Evolutionary conservation across 306 rosid species (phyloP).

Genomic region (Fragaria nilgerrensis): DNA sequence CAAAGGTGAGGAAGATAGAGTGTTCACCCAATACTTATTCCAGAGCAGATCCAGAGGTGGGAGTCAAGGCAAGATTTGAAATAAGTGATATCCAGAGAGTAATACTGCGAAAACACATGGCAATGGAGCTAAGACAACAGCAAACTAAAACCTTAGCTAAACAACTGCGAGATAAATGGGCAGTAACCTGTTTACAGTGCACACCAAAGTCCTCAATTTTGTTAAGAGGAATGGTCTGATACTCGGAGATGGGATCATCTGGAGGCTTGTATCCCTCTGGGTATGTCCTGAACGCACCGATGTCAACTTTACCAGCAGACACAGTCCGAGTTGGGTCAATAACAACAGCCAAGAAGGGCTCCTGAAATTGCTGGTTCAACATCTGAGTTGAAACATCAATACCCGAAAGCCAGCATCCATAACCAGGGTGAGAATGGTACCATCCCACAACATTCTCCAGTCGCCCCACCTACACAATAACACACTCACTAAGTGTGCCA

Average conservation of each 20-base stretch:
- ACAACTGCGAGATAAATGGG: slow-evolving; percentile 6
- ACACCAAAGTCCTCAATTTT: slow-evolving; percentile 99
- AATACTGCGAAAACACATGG: slow-evolving; percentile 61
- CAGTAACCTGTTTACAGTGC: slow-evolving; percentile 86
- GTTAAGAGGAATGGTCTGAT: slow-evolving; percentile 90
- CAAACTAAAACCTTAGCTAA: background rate
- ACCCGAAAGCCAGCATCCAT: slow-evolving; percentile 98
- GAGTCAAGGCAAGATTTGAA: slow-evolving; percentile 91
- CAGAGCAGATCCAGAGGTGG: slow-evolving; percentile 93
- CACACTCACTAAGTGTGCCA: slow-evolving; percentile 5
- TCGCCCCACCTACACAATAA: slow-evolving; percentile 65
- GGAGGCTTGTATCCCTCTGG: slow-evolving; percentile 94
- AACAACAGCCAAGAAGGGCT: slow-evolving; percentile 92
- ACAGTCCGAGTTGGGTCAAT: slow-evolving; percentile 93
- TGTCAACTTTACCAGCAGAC: slow-evolving; percentile 96
- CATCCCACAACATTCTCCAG: slow-evolving; percentile 96
- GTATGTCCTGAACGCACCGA: slow-evolving; percentile 97
- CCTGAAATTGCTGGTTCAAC: slow-evolving; percentile 89
- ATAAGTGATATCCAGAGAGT: slow-evolving; percentile 89
- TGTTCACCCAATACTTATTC: slow-evolving; percentile 96
- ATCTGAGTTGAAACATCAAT: slow-evolving; percentile 96
- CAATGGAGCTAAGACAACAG: slow-evolving; percentile 19
- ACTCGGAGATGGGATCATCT: slow-evolving; percentile 91
- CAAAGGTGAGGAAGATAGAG: slow-evolving; percentile 89
- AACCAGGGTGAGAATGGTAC: slow-evolving; percentile 99